Conservation (phyloP, 2,329 filamentous ascomycete species). For the Fusarium hainanense region DNA sequence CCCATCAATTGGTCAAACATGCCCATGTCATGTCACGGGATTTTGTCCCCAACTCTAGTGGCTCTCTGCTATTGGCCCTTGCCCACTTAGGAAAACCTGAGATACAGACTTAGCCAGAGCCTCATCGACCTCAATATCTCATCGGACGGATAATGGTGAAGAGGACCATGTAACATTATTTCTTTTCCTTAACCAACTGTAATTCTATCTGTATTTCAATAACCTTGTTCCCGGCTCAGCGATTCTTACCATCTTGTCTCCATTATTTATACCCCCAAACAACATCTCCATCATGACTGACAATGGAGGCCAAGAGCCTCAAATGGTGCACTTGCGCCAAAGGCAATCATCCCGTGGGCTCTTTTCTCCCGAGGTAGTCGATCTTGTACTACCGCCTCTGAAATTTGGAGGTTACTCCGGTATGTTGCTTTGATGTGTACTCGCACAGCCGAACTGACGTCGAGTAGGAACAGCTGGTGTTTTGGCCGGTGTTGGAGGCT, state of each 20-base stretch:
- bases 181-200: slow-evolving; percentile 3
- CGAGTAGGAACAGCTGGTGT: slow-evolving; percentile 68
- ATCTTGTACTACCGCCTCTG: slow-evolving; percentile 63
- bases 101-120: slow-evolving; percentile 19
- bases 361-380: slow-evolving; percentile 57
- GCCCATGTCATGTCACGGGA: slow-evolving; percentile 40
- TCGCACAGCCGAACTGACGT: slow-evolving; percentile 35
- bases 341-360: slow-evolving; percentile 50
- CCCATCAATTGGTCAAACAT: slow-evolving; percentile 19
- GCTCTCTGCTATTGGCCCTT: slow-evolving; percentile 23
- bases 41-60: slow-evolving; percentile 25
- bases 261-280: not conserved
- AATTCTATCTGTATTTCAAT: slow-evolving; percentile 12
- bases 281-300: slow-evolving; percentile 34
- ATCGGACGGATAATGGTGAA: slow-evolving; percentile 1
- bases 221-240: not conserved
- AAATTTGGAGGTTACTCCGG: slow-evolving; percentile 70
- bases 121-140: slow-evolving; percentile 32
- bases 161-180: slow-evolving; percentile 40
- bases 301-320: slow-evolving; percentile 31
- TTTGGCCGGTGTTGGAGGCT: slow-evolving; percentile 74
- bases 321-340: slow-evolving; percentile 35
- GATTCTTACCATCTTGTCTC: not conserved
- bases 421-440: slow-evolving; percentile 46
- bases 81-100: slow-evolving; percentile 27